Base-by-base conservation (phyloP, 345 rosid genomes). In the Bruguiera gymnorhiza region DNA sequence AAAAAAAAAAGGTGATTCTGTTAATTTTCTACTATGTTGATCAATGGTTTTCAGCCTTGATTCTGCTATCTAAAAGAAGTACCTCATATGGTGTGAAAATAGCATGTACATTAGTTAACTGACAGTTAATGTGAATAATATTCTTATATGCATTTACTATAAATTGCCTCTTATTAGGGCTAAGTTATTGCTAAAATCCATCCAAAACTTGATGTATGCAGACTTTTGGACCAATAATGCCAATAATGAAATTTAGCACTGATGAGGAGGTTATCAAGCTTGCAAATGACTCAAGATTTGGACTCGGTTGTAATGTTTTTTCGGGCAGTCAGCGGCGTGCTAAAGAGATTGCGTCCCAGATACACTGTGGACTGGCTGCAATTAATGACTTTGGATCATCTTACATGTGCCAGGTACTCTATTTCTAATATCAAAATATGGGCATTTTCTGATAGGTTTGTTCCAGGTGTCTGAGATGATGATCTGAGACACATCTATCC, bases 141-240 rank as follows among this genome's bases (percentile, higher is more conserved):
- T 43, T 43, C 16, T 43, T 43, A 3, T 2, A 43, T 15, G 50
- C 18, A 43, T 43, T 43, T 11, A 13, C 4, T 13, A 4, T 43
- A 43, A 21, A 55, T 55, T 54, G 15, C 21, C 29, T n/a, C 6
- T 21, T 26, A n/a, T 55, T 55, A n/a, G 16, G 24, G 29, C 8
- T 8, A 21, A 23, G 8, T 23, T 21, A 4, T 21, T 55, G 52
- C 18, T 34, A 46, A 54, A 73, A 62, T 62, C 31, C 32, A 27
- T 13, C 21, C 30, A 43, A 66, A 70, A 53, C 58, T 70, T 32
- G 70, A n/a, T 26, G 48, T 26, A 63, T 75, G 77, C 88, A 95
- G 99, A 80, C 98, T 66, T 95, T 95, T 81, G 99, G 99, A 74
- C 99, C 99, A 53, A 90, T 95, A 68, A 88, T 95, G 92, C 97